Evolutionary conservation across 208 protist species (phyloP).

Genomic region (Trichomonas tenax): DNA sequence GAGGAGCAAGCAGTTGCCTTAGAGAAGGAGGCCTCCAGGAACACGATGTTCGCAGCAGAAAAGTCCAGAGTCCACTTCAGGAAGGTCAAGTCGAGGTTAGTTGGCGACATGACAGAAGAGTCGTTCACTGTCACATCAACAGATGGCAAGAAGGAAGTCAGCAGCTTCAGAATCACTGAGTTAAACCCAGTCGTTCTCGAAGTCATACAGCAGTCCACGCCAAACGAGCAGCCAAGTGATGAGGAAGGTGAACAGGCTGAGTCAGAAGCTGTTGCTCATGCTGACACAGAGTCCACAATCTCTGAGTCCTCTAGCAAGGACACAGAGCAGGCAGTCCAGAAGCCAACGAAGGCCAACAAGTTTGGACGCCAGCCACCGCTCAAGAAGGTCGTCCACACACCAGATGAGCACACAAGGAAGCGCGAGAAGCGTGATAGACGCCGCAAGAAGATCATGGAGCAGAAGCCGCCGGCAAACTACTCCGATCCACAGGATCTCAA

Average conservation of each 20-base stretch:
- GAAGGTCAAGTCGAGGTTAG: conserved; percentile 64
- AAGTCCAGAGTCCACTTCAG: conserved; percentile 45
- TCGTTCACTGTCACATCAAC: conserved; percentile 63
- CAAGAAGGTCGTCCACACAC: not conserved
- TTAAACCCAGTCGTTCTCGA: conserved; percentile 33
- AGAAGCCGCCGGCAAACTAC: conserved; percentile 56
- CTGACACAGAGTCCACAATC: not conserved
- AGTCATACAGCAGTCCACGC: not conserved
- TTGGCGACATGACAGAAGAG: conserved; percentile 67
- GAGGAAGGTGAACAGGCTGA: not conserved
- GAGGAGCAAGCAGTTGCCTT: conserved; percentile 51
- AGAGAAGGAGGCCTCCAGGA: conserved; percentile 52
- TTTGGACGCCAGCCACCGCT: not conserved
- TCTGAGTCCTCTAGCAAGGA: not conserved
- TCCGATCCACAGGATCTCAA: conserved; percentile 56
- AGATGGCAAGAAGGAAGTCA: conserved; percentile 51
- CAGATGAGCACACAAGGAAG: conserved; percentile 1
- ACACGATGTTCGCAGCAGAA: conserved; percentile 59
- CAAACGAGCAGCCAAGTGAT: too few species aligned
- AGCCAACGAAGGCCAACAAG: not conserved
- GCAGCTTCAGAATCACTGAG: conserved; percentile 65
- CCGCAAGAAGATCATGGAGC: not conserved
- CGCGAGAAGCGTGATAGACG: not conserved
- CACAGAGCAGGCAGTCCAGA: too few species aligned
- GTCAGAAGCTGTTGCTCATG: not conserved